Percentiles rank a stretch among this genome's conserved stretches.
phyloP scores from a whole-genome alignment of 2,329 filamentous ascomycete genomes.

The Clonostachys byssicola region DNA sequence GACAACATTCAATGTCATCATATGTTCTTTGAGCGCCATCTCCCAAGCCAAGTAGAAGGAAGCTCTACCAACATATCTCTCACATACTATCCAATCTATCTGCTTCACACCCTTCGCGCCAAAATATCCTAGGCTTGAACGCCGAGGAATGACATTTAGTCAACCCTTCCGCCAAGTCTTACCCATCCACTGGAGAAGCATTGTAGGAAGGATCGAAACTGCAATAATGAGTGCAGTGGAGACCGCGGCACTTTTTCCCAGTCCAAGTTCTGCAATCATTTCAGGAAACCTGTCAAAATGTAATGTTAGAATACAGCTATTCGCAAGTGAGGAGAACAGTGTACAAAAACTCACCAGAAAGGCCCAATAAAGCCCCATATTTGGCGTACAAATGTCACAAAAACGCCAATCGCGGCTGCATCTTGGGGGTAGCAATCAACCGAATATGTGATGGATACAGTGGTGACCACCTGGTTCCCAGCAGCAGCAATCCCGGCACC shows the following conservation, averaged over 20 bases:
- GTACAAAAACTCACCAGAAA: conserved; percentile 10
- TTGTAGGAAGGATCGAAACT: not conserved
- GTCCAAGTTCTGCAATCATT: too few species aligned
- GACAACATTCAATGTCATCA: too few species aligned
- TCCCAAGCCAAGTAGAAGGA: too few species aligned
- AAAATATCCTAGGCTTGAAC: too few species aligned
- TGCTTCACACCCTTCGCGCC: too few species aligned
- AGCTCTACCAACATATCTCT: too few species aligned
- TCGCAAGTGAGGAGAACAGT: not conserved
- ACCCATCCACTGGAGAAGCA: conserved; percentile 1
- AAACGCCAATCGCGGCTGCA: conserved; percentile 50
- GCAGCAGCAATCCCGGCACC: conserved; percentile 45
- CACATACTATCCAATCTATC: too few species aligned
- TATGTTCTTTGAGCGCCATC: too few species aligned
- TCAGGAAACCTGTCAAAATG: too few species aligned
- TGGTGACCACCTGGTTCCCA: conserved; percentile 59
- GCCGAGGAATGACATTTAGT: too few species aligned
- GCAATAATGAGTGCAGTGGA: not conserved
- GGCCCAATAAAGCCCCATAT: conserved; percentile 46
- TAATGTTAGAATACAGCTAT: not conserved
- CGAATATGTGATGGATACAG: conserved; percentile 54
- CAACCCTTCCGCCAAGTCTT: not conserved
- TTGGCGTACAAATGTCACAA: conserved; percentile 51
- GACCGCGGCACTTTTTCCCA: too few species aligned
- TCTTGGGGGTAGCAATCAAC: conserved; percentile 52